These are phyloP conservation scores for Trypanosomatidae sp. DNA, from an alignment of 208 protist genomes.

Conservation along the genomic window DNA sequence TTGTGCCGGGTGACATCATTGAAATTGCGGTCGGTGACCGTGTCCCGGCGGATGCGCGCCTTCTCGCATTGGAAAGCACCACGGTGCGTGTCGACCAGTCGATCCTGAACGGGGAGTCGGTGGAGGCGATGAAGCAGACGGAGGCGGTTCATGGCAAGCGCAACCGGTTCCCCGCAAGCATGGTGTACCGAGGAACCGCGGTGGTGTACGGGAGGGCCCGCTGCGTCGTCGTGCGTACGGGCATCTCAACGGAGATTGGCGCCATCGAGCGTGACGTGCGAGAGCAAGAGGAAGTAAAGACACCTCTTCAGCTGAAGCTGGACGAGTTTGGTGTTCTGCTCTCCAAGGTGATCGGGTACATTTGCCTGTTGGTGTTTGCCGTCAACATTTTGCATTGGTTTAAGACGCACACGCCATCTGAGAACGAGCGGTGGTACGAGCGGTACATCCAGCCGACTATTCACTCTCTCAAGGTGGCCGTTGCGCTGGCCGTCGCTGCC, in stretches of 20 bases:
- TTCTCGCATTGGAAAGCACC: constrained; percentile 86
- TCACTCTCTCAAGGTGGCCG: constrained; percentile 96
- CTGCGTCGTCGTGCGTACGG: constrained; percentile 94
- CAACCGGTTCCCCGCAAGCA: constrained; percentile 80
- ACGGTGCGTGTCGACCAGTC: constrained; percentile 91
- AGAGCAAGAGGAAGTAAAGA: constrained; percentile 88
- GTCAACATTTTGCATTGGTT: constrained; percentile 90
- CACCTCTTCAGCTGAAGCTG: constrained; percentile 95
- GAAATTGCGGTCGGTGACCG: constrained; percentile 93
- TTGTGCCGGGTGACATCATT: constrained; percentile 97
- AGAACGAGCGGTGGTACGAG: constrained; percentile 51
- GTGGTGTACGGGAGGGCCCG: constrained; percentile 90
- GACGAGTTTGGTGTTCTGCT: constrained; percentile 96
- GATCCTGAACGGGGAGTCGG: constrained; percentile 95
- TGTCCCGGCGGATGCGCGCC: constrained; percentile 95
- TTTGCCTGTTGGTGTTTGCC: constrained; percentile 89
- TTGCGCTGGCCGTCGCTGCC: constrained; percentile 97
- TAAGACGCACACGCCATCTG: constrained; percentile 70
- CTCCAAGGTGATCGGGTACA: constrained; percentile 88
- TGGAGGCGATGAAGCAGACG: constrained; percentile 67
- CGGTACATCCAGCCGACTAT: constrained; percentile 63
- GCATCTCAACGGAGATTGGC: constrained; percentile 93
- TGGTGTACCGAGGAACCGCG: constrained; percentile 94
- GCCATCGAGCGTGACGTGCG: constrained; percentile 89
- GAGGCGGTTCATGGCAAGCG: constrained; percentile 35